Evolutionary conservation across 768 basidiomycete genomes (phyloP), one percentile per base, ranked within the genome.

Genomic region (Hebeloma cylindrosporum): DNA sequence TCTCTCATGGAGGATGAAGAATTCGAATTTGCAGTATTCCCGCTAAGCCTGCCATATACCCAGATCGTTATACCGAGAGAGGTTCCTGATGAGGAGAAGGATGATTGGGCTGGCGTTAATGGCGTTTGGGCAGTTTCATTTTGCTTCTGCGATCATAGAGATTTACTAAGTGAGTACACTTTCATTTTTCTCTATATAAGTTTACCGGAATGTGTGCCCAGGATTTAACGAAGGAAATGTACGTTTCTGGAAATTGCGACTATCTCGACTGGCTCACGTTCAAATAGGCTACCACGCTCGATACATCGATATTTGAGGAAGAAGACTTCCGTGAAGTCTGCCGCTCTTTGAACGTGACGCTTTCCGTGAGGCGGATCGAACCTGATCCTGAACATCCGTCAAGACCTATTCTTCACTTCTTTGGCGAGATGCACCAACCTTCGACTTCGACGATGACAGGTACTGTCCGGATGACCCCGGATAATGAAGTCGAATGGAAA

Each of bases 131-230:
- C 66, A 3, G 73, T 80, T 9, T 73, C 77, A n/a, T 86, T 85
- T 54, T 80, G 76, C 40, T 88, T 83, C 55, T 73, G 77, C 40
- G 84, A 88, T 58, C 84, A 88, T 54, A 64, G 81, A 4, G 81
- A 82, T 35, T 69, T 88, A 27, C 53, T 84, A 30, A 63, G 84
- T 87, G 54, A 60, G 83, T 67, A 10, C 4, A 13, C 51, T 18
- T 31, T 39, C 25, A 25, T 61, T 20, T 53, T 57, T 40, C 50
- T 14, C 21, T 36, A 23, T 13, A n/a, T 39, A 4, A 43, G 27
- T 28, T 4, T 10, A 21, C 17, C 11, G 20, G 27, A 18, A 37
- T 50, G 7, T 45, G 7, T n/a, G 9, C 34, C 26, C 38, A 82
- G 79, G 65, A 29, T 82, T 75, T 48, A 85, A 85, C 49, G 66